A percentile compares a stretch with the other conserved stretches of the same genome.
Evolutionary conservation across 495 filamentous ascomycete genomes (phyloP).

Genomic region (Neurospora terricola): DNA sequence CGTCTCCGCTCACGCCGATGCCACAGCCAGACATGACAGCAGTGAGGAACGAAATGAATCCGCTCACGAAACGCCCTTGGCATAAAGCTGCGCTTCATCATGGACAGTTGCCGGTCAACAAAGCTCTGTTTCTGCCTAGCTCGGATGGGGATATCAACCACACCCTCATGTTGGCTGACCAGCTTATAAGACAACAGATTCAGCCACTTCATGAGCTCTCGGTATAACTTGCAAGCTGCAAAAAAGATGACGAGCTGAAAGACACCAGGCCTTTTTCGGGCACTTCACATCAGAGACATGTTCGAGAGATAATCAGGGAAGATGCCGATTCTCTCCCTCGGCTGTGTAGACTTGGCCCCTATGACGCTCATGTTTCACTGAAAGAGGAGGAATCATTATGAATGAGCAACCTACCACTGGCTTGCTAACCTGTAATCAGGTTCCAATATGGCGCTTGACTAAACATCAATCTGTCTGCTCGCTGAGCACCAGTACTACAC

Average conservation of each 20-base stretch:
- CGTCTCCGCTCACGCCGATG: not conserved
- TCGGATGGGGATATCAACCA: not conserved
- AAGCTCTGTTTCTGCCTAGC: not conserved
- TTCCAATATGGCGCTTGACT: not conserved
- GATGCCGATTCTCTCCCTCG: not conserved
- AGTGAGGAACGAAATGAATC: no score
- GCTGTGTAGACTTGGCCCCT: not conserved
- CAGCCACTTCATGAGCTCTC: not conserved
- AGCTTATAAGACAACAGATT: not conserved
- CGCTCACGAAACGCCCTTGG: no score
- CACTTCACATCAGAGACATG: not conserved
- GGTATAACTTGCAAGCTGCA: not conserved
- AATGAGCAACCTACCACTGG: not conserved
- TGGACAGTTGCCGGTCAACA: not conserved
- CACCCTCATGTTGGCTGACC: not conserved
- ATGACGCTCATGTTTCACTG: not conserved
- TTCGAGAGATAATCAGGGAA: not conserved
- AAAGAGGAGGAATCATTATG: not conserved
- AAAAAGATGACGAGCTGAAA: not conserved
- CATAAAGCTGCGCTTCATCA: no score
- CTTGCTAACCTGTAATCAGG: not conserved
- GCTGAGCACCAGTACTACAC: not conserved
- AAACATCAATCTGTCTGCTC: not conserved
- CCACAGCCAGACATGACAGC: not conserved
- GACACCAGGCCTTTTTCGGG: not conserved